Conservation (phyloP, 495 filamentous ascomycete genomes). For the Daldinia loculata region DNA sequence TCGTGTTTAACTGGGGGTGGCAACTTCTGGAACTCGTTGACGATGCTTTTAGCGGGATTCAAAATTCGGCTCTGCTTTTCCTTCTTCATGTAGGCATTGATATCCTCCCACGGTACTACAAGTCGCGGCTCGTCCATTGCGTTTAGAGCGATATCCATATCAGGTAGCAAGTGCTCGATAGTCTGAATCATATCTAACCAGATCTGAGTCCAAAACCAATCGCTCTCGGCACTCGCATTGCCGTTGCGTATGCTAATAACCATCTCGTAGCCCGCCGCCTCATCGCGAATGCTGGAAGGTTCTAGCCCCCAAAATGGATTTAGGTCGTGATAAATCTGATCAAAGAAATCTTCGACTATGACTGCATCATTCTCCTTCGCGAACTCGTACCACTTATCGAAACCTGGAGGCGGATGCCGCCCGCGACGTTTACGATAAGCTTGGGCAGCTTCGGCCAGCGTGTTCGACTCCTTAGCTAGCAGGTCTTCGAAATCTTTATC, state of each 20-base stretch:
- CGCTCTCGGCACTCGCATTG: conserved; percentile 61
- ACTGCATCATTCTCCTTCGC: conserved; percentile 66
- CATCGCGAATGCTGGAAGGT: conserved; percentile 63
- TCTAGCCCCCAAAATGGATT: conserved; percentile 75
- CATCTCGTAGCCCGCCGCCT: conserved; percentile 65
- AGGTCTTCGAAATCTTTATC: conserved; percentile 52
- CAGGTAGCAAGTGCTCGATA: conserved; percentile 68
- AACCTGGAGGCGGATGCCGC: conserved; percentile 77
- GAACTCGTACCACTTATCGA: conserved; percentile 73
- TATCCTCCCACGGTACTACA: conserved; percentile 71
- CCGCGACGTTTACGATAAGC: conserved; percentile 70
- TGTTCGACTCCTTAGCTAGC: conserved; percentile 55
- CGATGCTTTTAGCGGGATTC: conserved; percentile 42
- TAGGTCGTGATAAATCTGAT: conserved; percentile 75
- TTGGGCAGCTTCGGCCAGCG: conserved; percentile 65
- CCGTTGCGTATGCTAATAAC: conserved; percentile 65
- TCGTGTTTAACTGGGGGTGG: conserved; percentile 42
- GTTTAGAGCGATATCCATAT: conserved; percentile 77
- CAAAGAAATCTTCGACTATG: conserved; percentile 75
- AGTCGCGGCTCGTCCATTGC: conserved; percentile 74
- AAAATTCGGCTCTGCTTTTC: conserved; percentile 61
- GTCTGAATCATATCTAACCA: conserved; percentile 65
- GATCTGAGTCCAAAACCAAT: conserved; percentile 71
- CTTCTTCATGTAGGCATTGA: conserved; percentile 63
- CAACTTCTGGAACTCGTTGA: conserved; percentile 48